Conservation (phyloP, 2,329 filamentous ascomycete species). For the Fusarium keratoplasticum region DNA sequence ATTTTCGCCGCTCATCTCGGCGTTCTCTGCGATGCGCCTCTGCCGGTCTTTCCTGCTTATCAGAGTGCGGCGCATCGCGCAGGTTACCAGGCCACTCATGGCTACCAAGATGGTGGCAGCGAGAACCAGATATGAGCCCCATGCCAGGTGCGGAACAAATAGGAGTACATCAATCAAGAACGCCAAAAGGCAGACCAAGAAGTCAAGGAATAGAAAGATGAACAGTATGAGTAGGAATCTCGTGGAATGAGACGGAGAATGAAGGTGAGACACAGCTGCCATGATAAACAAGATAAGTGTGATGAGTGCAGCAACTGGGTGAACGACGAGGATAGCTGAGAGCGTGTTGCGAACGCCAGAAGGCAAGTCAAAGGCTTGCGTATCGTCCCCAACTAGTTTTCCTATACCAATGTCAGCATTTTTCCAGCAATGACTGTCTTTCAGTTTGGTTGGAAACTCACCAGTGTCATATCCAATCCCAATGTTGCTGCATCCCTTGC, state of each 20-base stretch:
- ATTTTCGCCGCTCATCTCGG: constrained; percentile 96
- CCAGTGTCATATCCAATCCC: constrained; percentile 88
- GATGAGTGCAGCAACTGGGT: constrained; percentile 89
- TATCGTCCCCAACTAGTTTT: constrained; percentile 43
- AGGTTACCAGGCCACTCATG: constrained; percentile 85
- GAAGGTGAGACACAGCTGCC: constrained; percentile 84
- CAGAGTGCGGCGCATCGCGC: constrained; percentile 92
- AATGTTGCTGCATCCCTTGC: constrained; percentile 73
- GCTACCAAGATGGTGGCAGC: constrained; percentile 89
- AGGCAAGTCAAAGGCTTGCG: constrained; percentile 67
- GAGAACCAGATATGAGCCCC: constrained; percentile 94
- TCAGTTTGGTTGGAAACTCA: constrained; percentile 58
- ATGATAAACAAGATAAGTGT: constrained; percentile 87
- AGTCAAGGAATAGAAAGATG: constrained; percentile 86
- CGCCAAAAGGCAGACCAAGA: constrained; percentile 84
- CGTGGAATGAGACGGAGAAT: constrained; percentile 88
- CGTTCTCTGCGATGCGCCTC: constrained; percentile 90
- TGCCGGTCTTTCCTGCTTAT: constrained; percentile 94
- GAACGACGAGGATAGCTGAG: constrained; percentile 91
- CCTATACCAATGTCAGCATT: constrained; percentile 36
- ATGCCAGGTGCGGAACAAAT: constrained; percentile 92
- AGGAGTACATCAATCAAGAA: constrained; percentile 95
- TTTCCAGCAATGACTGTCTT: neutral
- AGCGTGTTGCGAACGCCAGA: constrained; percentile 69
- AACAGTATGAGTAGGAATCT: constrained; percentile 87